Evolutionary conservation across 257 asterid species (phyloP), one percentile per base, ranked within the genome.

Genomic region (Forsythia viridissima): DNA sequence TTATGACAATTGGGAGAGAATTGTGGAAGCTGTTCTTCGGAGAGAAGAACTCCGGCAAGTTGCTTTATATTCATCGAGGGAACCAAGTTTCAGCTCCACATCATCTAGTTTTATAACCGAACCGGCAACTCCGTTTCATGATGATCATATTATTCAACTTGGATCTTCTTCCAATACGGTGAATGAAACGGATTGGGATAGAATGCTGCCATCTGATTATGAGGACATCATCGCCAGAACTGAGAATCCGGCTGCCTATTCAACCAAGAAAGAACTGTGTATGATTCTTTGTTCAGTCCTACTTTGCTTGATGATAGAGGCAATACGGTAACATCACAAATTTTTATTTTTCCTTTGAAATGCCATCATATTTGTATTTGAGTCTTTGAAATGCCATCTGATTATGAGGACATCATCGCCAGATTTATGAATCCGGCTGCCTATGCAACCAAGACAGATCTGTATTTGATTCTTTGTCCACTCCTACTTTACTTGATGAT

Each of bases 181-280:
- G 6, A 4, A 20, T 20, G 87, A 88, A 74, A 0, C 21, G 10
- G 87, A 87, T 2, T 89, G 96, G 96, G 88, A 81, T 67, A 84
- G 83, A 40, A 86, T 89, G 68, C 61, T 88, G 85, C 92, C 92
- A 0, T 52, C 18, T 0, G 89, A 88, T 82, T 81, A 48, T 61
- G 76, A 41, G 3, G 89, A 88, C 20, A 86, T 86, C 74, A 55
- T 89, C 67, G 85, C 92, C 18, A 61, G 63, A 15, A 82, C 92
- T 10, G 83, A 30, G 43, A 42, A 77, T 75, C 77, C 82, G 3
- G 37, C 78, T 55, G 55, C 59, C 10, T 81, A 48, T 70, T 77
- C 77, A 74, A 68, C 86, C 71, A 89, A 82, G 84, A 86, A 75
- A 77, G 85, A 77, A 4, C 90, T 91, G 57, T 89, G 73, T 42